Evolutionary conservation across 2,329 filamentous ascomycete species (phyloP), one percentile per base, ranked within the genome.

Genomic region (Colletotrichum gigasporum): DNA sequence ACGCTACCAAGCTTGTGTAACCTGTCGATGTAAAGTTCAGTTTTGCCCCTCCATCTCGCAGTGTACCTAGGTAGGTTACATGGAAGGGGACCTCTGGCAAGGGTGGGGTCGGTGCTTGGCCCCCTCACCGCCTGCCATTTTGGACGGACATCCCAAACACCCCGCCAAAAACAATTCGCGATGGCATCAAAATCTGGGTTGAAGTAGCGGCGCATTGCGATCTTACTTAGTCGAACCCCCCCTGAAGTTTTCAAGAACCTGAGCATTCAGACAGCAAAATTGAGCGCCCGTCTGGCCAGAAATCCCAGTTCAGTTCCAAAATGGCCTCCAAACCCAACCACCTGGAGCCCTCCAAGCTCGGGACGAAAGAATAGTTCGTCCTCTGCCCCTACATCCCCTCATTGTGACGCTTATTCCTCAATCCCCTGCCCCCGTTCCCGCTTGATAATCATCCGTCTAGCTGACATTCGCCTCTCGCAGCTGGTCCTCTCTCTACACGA

Each of bases 301-400:
- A 20, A 24, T 18, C 9, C 4, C 9, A 9, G 5, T 3, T 8
- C 5, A 22, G 11, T 2, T 30, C 20, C 10, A 42, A 32, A 42
- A 64, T 64, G 61, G 55, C 56, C n/a, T 69, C 62, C 59, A 84
- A 81, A 64, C 90, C 90, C n/a, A 78, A 79, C 2, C 87, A 91
- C 71, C 89, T 97, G 24, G 86, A 91, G 69, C 92, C 94, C 16
- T 97, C 83, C 74, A 79, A 86, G 75, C 87, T 98, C 28, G 95
- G 95, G 52, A 97, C 93, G 28, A 97, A 93, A 79, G 90, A 95
- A 83, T 96, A 97, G 93, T 96, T 82, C 71, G 88, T 84, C 39
- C 41, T 50, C 24, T 54, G 48, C 42, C 24, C 22, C 45, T 39
- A 18, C 47, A 52, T 28, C 39, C 47, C 51, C 37, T 60, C 54